Evolutionary conservation across 2,329 filamentous ascomycete species (phyloP).

Genomic region (Xylaria sp.): DNA sequence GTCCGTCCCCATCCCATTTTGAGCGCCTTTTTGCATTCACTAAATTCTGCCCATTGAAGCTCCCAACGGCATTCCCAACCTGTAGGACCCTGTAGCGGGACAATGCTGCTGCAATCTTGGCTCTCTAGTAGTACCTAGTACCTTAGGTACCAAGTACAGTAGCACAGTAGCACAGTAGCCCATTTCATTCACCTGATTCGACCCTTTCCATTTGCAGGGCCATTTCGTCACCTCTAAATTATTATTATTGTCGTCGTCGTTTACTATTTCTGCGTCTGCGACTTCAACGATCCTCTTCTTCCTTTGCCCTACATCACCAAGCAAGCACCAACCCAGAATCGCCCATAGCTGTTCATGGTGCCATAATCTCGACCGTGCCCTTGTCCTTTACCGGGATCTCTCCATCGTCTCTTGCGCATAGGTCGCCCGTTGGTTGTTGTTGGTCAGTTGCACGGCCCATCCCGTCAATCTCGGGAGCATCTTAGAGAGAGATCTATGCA

Average conservation of each 20-base stretch:
- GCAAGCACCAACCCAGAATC: neutral
- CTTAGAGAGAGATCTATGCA: slow-evolving; percentile 16
- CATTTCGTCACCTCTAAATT: slow-evolving; percentile 31
- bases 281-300: slow-evolving; percentile 15
- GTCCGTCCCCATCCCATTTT: no score
- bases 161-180: no score
- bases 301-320: slow-evolving; percentile 15
- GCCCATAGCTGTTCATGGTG: slow-evolving; percentile 4
- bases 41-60: neutral
- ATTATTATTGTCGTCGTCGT: slow-evolving; percentile 22
- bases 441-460: slow-evolving; percentile 21
- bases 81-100: slow-evolving; percentile 3
- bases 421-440: slow-evolving; percentile 4
- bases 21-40: neutral
- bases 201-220: slow-evolving; percentile 23
- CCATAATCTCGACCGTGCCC: neutral
- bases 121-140: no score
- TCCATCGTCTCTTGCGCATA: neutral
- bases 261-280: slow-evolving; percentile 25
- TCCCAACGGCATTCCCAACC: neutral
- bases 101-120: slow-evolving; percentile 15
- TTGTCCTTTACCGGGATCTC: slow-evolving; percentile 3
- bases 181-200: slow-evolving; percentile 24
- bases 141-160: no score
- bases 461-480: slow-evolving; percentile 1